phyloP scores from a whole-genome alignment of 148 eudicot species.

The Chenopodium formosanum region DNA sequence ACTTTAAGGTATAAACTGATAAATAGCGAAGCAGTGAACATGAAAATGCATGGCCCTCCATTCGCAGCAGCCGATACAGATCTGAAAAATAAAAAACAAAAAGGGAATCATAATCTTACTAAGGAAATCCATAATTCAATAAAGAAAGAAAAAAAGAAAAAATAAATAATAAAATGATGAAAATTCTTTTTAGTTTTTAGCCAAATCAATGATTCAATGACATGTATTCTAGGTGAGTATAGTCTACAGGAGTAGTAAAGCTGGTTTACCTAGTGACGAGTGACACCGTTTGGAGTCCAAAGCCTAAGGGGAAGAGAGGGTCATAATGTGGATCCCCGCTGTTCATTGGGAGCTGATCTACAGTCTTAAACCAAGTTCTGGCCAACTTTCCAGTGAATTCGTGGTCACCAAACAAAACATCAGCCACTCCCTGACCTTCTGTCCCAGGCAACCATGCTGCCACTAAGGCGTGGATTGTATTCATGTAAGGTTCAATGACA shows the following conservation, averaged over 20 bases:
- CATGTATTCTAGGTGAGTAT: too few species aligned
- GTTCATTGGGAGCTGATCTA: slow-evolving; percentile 85
- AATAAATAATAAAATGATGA: too few species aligned
- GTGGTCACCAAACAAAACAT: slow-evolving; percentile 79
- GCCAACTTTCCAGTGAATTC: slow-evolving; percentile 69
- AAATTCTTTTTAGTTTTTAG: too few species aligned
- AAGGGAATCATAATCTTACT: background rate
- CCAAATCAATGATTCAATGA: too few species aligned
- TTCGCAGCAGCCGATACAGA: slow-evolving; percentile 43
- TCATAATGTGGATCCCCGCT: slow-evolving; percentile 67
- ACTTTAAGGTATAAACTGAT: slow-evolving; percentile 39
- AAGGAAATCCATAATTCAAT: background rate
- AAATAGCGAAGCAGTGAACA: slow-evolving; percentile 29
- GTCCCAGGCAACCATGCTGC: slow-evolving; percentile 90
- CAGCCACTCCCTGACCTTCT: slow-evolving; percentile 75
- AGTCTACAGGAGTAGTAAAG: background rate
- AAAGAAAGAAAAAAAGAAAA: background rate
- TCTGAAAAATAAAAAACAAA: slow-evolving; percentile 33
- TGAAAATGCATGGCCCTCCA: slow-evolving; percentile 33
- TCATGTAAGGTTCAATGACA: slow-evolving; percentile 66
- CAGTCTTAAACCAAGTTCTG: slow-evolving; percentile 71
- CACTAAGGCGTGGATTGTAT: slow-evolving; percentile 56
- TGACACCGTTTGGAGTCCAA: slow-evolving; percentile 52
- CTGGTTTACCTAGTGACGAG: slow-evolving; percentile 32
- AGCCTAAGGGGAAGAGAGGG: slow-evolving; percentile 77